These are phyloP conservation scores for Globisporangium perplexum DNA, from an alignment of 352 stramenopile genomes.

Conservation along the genomic window DNA sequence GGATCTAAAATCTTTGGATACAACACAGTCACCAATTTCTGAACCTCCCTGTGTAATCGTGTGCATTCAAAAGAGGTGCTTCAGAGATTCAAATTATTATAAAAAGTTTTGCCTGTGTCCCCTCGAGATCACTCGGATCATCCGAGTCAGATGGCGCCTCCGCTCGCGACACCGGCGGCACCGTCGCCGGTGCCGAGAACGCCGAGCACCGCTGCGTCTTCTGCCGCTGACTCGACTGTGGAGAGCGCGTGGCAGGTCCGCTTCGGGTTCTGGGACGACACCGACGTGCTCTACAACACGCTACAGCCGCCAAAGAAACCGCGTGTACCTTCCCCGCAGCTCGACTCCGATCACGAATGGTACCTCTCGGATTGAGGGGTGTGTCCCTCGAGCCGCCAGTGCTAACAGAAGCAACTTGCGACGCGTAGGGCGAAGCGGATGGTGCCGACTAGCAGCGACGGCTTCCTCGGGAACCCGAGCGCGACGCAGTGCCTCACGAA, in stretches of 20 bases:
- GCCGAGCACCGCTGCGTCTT: not conserved
- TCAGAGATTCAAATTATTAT: no score
- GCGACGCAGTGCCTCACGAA: conserved; percentile 22
- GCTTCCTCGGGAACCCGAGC: conserved; percentile 42
- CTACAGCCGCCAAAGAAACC: conserved; percentile 34
- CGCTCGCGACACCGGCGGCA: not conserved
- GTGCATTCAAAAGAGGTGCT: no score
- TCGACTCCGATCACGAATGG: conserved; percentile 35
- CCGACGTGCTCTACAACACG: conserved; percentile 48
- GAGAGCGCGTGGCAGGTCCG: conserved; percentile 32
- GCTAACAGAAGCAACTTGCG: not conserved
- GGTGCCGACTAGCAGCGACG: conserved; percentile 23
- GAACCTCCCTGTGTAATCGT: no score
- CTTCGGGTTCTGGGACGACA: conserved; percentile 54
- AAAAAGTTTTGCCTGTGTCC: no score
- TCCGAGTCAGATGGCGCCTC: no score
- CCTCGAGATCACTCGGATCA: no score
- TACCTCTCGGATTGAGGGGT: conserved; percentile 6
- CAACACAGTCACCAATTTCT: no score
- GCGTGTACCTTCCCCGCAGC: conserved; percentile 23
- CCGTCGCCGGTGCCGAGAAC: not conserved
- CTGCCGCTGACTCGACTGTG: not conserved
- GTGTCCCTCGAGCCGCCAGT: not conserved
- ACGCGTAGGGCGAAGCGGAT: conserved; percentile 28
- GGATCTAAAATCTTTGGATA: no score